phyloP scores from a whole-genome alignment of 345 rosid species.

The Odontarrhena argentea region DNA sequence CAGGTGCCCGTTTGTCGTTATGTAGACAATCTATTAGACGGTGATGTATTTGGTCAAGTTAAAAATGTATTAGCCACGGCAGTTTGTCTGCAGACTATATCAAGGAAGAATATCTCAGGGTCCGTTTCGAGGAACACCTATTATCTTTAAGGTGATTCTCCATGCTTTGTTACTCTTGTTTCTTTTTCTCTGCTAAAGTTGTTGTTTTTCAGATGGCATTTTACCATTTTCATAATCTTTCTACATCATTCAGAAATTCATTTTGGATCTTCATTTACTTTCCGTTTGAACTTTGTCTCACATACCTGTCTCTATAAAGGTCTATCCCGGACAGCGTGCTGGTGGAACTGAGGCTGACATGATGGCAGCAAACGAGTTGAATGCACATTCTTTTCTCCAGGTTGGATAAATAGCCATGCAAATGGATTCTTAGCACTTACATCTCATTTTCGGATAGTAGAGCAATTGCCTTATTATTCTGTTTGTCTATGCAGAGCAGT shows the following conservation, averaged over 20 bases:
- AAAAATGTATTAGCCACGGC: conserved; percentile 46
- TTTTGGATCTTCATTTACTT: conserved; percentile 12
- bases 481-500: conserved; percentile 58
- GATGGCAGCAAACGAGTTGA: conserved; percentile 98
- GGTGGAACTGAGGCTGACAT: conserved; percentile 86
- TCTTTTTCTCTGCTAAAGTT: conserved; percentile 1
- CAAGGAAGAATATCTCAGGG: conserved; percentile 91
- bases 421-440: conserved; percentile 15
- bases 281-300: background rate
- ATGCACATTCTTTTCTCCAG: conserved; percentile 86
- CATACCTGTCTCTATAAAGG: conserved; percentile 50
- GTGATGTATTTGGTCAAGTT: conserved; percentile 28
- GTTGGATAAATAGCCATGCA: conserved; percentile 47
- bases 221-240: background rate
- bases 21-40: conserved; percentile 8
- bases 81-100: conserved; percentile 81
- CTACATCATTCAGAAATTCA: conserved; percentile 9
- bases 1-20: conserved; percentile 51
- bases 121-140: conserved; percentile 61
- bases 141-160: conserved; percentile 69
- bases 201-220: conserved; percentile 1
- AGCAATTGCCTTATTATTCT: conserved; percentile 18
- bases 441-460: conserved; percentile 10
- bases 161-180: conserved; percentile 8
- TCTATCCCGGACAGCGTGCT: conserved; percentile 86